phyloP scores from a whole-genome alignment of 495 filamentous ascomycete genomes.

The Cairneyella variabilis region DNA sequence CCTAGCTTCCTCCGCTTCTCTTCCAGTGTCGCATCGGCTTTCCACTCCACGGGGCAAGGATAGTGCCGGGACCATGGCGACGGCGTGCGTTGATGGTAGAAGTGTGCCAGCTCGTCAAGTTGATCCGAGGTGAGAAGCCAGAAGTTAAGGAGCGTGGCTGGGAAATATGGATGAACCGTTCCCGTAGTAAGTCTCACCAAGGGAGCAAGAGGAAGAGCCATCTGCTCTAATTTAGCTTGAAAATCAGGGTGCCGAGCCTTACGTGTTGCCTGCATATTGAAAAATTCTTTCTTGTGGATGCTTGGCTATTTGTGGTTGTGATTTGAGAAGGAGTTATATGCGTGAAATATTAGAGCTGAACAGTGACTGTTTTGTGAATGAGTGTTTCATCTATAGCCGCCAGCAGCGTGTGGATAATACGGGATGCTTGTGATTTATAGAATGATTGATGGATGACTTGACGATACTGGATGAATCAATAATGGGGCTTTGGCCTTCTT shows the following conservation, averaged over 20 bases:
- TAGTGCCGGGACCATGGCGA: constrained; percentile 52
- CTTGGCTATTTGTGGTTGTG: neutral
- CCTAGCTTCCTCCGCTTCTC: constrained; percentile 61
- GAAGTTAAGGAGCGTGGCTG: constrained; percentile 60
- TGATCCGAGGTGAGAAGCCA: constrained; percentile 69
- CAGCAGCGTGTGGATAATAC: constrained; percentile 1
- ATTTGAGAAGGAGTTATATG: no score
- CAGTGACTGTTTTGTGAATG: neutral
- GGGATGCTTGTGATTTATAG: neutral
- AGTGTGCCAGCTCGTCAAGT: constrained; percentile 66
- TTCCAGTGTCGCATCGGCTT: constrained; percentile 27
- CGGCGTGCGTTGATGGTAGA: constrained; percentile 71
- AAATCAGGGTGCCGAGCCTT: constrained; percentile 6
- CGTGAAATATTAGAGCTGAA: no score
- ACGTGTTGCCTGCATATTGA: neutral
- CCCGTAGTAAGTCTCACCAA: constrained; percentile 58
- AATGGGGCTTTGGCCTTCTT: neutral
- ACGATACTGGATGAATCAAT: neutral
- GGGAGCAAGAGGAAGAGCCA: constrained; percentile 42
- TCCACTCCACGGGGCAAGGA: constrained; percentile 48
- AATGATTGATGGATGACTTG: neutral
- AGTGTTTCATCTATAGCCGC: constrained; percentile 2
- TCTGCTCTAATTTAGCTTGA: constrained; percentile 20
- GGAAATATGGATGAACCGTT: constrained; percentile 60
- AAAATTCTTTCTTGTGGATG: neutral